Percentiles rank a stretch among this genome's conserved stretches.
phyloP scores from a whole-genome alignment of 2,329 filamentous ascomycete genomes.

The Ophiostoma perfectum region DNA sequence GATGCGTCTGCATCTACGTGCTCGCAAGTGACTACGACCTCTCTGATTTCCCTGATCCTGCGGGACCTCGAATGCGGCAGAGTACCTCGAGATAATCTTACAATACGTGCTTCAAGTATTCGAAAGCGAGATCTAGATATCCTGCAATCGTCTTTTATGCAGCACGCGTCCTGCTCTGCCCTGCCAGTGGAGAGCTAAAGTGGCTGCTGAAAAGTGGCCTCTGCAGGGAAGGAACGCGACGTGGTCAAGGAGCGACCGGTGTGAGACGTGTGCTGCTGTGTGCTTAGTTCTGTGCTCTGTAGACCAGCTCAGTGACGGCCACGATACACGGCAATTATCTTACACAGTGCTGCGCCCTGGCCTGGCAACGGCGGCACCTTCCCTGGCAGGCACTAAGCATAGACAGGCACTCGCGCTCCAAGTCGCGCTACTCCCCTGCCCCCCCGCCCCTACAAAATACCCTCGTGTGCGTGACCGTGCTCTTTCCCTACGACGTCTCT shows the following conservation, averaged over 20 bases:
- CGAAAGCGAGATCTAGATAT: background rate
- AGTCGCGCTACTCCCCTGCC: slow-evolving; percentile 12
- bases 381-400: background rate
- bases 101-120: too few species aligned
- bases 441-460: slow-evolving; percentile 10
- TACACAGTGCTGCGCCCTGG: background rate
- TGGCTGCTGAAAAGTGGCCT: slow-evolving; percentile 9
- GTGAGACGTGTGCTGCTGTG: background rate
- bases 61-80: too few species aligned
- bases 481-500: slow-evolving; percentile 6
- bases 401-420: slow-evolving; percentile 7
- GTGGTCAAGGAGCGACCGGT: background rate
- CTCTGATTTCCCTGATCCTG: too few species aligned
- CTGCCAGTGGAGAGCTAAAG: slow-evolving; percentile 7
- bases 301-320: background rate
- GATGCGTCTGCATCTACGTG: too few species aligned
- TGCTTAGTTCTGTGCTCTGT: background rate
- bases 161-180: background rate
- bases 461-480: slow-evolving; percentile 16
- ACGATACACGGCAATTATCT: background rate
- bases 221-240: slow-evolving; percentile 5
- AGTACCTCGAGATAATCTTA: too few species aligned
- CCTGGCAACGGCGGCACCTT: slow-evolving; percentile 13
- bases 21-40: too few species aligned
- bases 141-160: background rate